Conservation (phyloP, 2,329 filamentous ascomycete genomes). For the Immersiporthe knoxdaviesiana region DNA sequence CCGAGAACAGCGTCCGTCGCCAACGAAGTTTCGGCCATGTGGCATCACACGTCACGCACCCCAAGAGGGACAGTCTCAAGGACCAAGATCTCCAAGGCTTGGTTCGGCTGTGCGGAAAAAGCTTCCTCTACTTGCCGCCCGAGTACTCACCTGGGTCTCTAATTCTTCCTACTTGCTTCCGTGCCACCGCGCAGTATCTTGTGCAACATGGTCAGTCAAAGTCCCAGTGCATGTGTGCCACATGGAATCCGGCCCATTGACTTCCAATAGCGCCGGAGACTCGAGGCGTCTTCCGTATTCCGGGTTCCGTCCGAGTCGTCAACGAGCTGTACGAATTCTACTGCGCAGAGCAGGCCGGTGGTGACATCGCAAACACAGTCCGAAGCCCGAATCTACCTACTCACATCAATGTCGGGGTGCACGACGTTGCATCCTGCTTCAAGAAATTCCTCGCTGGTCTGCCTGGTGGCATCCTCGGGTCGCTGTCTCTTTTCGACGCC, state of each 20-base stretch:
- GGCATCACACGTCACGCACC: slow-evolving; percentile 49
- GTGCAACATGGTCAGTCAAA: slow-evolving; percentile 57
- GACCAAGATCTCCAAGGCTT: slow-evolving; percentile 60
- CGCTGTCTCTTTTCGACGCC: slow-evolving; percentile 62
- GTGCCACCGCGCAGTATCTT: slow-evolving; percentile 67
- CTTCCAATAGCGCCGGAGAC: slow-evolving; percentile 43
- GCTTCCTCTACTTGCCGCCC: slow-evolving; percentile 61
- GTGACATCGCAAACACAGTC: slow-evolving; percentile 60
- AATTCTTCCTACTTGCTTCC: slow-evolving; percentile 66
- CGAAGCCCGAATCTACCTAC: slow-evolving; percentile 61
- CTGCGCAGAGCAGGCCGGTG: slow-evolving; percentile 52
- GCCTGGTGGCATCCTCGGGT: slow-evolving; percentile 69
- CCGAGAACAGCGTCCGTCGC: slow-evolving; percentile 42
- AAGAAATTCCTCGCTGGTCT: slow-evolving; percentile 66
- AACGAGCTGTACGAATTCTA: slow-evolving; percentile 67
- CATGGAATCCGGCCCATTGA: slow-evolving; percentile 29
- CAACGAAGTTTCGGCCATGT: slow-evolving; percentile 61
- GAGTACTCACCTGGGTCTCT: slow-evolving; percentile 62
- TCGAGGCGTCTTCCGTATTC: slow-evolving; percentile 65
- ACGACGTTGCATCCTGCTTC: slow-evolving; percentile 70
- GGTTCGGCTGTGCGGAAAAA: slow-evolving; percentile 65
- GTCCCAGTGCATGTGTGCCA: neutral
- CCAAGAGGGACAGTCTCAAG: slow-evolving; percentile 50
- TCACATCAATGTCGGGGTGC: slow-evolving; percentile 62
- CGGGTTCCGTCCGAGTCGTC: slow-evolving; percentile 61